Evolutionary conservation across 139 green algal genomes (phyloP), one percentile per base, ranked within the genome.

Genomic region (Desmodesmus armatus): DNA sequence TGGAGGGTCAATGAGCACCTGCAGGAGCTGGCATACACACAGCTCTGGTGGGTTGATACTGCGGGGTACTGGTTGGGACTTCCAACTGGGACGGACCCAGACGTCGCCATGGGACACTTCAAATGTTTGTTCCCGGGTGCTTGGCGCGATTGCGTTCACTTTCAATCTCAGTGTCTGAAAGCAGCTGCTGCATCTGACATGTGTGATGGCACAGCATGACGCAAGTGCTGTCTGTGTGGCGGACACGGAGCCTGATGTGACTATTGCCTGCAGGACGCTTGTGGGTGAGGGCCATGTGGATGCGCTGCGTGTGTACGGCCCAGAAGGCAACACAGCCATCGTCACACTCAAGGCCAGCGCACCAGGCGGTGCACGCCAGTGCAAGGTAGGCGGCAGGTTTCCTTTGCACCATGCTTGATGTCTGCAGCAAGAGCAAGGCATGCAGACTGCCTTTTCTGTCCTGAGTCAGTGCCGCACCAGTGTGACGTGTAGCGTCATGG

Each of bases 1-100:
- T 93, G 90, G 90, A 55, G 88, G 9, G 76, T 83, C 25, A 35
- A 74, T 29, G 66, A 92, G 51, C 84, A 88, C 35, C 65, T 92
- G 79, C 62, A 87, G 63, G 91, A 94, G 80, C 89, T 98, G 82
- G 93, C 89, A 5, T 98, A 98, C 92, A 97, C 96, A 23, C 95
- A 98, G 91, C 92, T 98, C 66, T 97, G 94, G 81, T 85, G 66
- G 55, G 80, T n/a, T n/a, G n/a, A n/a, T 13, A 35, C 17, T 66
- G 58, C 31, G 2, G 19, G 53, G 13, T 27, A 4, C n/a, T 63
- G n/a, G n/a, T n/a, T n/a, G n/a, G n/a, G n/a, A n/a, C n/a, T n/a
- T n/a, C n/a, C n/a, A n/a, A n/a, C n/a, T n/a, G n/a, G n/a, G n/a
- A n/a, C n/a, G n/a, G n/a, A n/a, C n/a, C n/a, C n/a, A n/a, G n/a